Percentiles rank a stretch among this genome's conserved stretches.
Conservation (phyloP, 2,329 filamentous ascomycete genomes). For the Beauveria varroae region DNA sequence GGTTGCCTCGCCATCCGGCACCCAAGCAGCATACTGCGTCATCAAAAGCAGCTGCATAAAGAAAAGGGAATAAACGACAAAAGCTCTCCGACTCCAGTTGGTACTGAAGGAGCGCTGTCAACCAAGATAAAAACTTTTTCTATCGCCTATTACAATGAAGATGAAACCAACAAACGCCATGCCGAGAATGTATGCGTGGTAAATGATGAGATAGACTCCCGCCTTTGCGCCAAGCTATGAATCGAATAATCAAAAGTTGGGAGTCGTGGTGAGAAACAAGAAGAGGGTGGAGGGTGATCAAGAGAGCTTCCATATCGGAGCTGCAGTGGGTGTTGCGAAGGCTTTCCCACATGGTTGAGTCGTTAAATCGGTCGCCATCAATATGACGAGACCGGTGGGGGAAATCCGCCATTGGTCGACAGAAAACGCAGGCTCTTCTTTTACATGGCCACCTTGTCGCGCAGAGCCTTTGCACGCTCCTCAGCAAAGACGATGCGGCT, state of each 20-base stretch:
- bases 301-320: neutral
- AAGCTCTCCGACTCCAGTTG: slow-evolving; percentile 9
- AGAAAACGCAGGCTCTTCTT: neutral
- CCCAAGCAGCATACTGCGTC: neutral
- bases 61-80: neutral
- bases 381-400: neutral
- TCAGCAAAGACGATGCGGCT: slow-evolving; percentile 86
- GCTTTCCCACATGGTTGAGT: neutral
- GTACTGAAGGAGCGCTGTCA: slow-evolving; percentile 1
- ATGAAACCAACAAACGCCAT: slow-evolving; percentile 9
- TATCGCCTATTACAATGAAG: slow-evolving; percentile 9
- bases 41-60: neutral
- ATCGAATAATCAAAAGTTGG: slow-evolving; percentile 11
- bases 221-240: slow-evolving; percentile 10
- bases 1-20: slow-evolving; percentile 4
- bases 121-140: slow-evolving; percentile 8
- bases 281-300: neutral
- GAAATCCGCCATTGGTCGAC: too few relatives aligned
- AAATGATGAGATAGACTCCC: neutral
- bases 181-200: slow-evolving; percentile 7
- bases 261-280: slow-evolving; percentile 6
- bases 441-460: slow-evolving; percentile 4
- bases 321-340: neutral
- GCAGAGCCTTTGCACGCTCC: slow-evolving; percentile 56
- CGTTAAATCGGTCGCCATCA: neutral